These are phyloP conservation scores for Phytophthora sansomeana DNA, from an alignment of 352 stramenopile genomes.

Conservation along the genomic window DNA sequence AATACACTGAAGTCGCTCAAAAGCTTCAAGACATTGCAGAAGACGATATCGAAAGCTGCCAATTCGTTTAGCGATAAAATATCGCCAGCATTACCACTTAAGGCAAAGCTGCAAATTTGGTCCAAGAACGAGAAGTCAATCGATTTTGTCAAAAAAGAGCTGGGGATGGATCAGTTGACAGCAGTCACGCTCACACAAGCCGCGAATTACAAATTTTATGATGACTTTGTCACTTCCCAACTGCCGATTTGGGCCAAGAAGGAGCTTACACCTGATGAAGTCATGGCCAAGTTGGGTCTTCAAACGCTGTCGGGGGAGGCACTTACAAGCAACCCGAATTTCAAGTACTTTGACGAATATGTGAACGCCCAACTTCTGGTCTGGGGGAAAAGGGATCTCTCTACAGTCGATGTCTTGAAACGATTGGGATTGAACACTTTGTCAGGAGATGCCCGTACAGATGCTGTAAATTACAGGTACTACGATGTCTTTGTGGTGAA, in stretches of 20 bases:
- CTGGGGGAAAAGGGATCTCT: slow-evolving; percentile 4
- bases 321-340: slow-evolving; percentile 6
- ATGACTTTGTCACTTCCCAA: slow-evolving; percentile 20
- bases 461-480: slow-evolving; percentile 22
- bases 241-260: slow-evolving; percentile 22
- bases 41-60: background rate
- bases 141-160: slow-evolving; percentile 9
- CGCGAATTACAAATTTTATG: slow-evolving; percentile 17
- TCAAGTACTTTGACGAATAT: slow-evolving; percentile 26
- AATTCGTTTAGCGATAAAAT: slow-evolving; percentile 16
- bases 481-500: slow-evolving; percentile 14
- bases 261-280: slow-evolving; percentile 7
- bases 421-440: slow-evolving; percentile 12
- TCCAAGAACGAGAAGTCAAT: slow-evolving; percentile 15
- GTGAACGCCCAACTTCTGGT: background rate
- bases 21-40: slow-evolving; percentile 5
- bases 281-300: slow-evolving; percentile 3
- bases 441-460: background rate
- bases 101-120: slow-evolving; percentile 10
- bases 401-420: background rate
- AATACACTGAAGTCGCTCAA: slow-evolving; percentile 11
- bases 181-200: background rate
- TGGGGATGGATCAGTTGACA: slow-evolving; percentile 1
- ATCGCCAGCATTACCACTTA: slow-evolving; percentile 1
- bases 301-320: background rate